phyloP scores from a whole-genome alignment of 2,329 filamentous ascomycete species.

The Penicillium sclerotigenum region DNA sequence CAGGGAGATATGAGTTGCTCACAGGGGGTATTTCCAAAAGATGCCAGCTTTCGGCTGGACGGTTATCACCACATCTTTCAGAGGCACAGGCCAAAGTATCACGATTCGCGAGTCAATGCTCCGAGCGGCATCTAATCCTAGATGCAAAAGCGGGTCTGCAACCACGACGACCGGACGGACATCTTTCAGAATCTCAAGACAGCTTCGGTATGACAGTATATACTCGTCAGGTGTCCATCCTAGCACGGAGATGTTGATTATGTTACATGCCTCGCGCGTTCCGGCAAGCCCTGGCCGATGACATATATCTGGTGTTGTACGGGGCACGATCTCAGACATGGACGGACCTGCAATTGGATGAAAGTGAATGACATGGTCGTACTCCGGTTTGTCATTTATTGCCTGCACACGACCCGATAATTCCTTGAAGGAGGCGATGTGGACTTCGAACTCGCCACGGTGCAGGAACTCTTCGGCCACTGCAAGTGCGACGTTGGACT shows the following conservation, averaged over 20 bases:
- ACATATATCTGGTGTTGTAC: slow-evolving; percentile 27
- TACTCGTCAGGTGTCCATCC: slow-evolving; percentile 44
- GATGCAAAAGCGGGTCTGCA: slow-evolving; percentile 46
- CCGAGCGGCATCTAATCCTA: slow-evolving; percentile 45
- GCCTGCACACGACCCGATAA: slow-evolving; percentile 35
- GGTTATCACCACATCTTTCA: slow-evolving; percentile 41
- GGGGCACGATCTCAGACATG: slow-evolving; percentile 35
- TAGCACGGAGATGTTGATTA: slow-evolving; percentile 28
- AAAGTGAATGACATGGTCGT: slow-evolving; percentile 22
- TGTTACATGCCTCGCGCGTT: slow-evolving; percentile 33
- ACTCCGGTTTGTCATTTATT: slow-evolving; percentile 19
- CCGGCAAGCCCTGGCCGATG: slow-evolving; percentile 37
- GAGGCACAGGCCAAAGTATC: slow-evolving; percentile 47
- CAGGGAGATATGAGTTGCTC: not conserved
- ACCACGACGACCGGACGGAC: slow-evolving; percentile 43
- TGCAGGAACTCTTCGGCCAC: slow-evolving; percentile 41
- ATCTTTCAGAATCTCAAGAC: slow-evolving; percentile 37
- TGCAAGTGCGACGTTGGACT: slow-evolving; percentile 49
- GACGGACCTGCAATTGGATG: slow-evolving; percentile 36
- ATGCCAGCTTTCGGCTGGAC: slow-evolving; percentile 38
- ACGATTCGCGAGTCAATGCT: slow-evolving; percentile 34
- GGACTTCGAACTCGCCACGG: slow-evolving; percentile 40
- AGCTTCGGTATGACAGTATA: slow-evolving; percentile 40
- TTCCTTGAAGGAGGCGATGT: slow-evolving; percentile 45
- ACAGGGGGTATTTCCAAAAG: slow-evolving; percentile 37